These are phyloP conservation scores for Clavispora asparagi DNA, from an alignment of 805 yeast genomes.

Conservation along the genomic window DNA sequence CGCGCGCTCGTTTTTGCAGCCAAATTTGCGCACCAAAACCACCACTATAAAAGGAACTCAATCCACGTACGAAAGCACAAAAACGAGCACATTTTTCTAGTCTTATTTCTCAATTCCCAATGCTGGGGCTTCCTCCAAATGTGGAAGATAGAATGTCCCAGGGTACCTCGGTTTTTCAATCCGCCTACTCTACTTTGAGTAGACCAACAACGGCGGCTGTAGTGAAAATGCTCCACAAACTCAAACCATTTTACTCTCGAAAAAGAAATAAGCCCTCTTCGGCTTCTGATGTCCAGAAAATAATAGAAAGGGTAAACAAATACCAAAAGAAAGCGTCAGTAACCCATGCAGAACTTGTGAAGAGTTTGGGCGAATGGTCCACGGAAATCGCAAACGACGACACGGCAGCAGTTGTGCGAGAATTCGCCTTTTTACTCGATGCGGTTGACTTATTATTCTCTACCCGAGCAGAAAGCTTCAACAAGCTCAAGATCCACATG, in stretches of 20 bases:
- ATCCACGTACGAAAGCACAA: not conserved
- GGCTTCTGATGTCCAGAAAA: conserved; percentile 12
- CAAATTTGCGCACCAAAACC: not conserved
- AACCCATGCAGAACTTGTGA: conserved; percentile 10
- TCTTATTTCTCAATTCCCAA: not conserved
- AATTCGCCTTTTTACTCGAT: conserved; percentile 10
- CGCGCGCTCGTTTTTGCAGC: not conserved
- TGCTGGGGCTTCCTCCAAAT: not conserved
- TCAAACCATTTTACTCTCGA: conserved; percentile 4
- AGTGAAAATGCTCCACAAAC: conserved; percentile 13
- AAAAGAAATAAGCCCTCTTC: conserved; percentile 2
- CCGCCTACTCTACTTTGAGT: conserved; percentile 9
- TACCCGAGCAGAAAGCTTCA: conserved; percentile 38
- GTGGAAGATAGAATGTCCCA: not conserved
- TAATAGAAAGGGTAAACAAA: conserved; percentile 26
- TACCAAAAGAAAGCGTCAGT: conserved; percentile 27
- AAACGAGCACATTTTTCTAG: no score
- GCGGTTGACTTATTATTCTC: conserved; percentile 16
- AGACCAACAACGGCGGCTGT: conserved; percentile 17
- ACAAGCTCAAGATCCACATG: conserved; percentile 39
- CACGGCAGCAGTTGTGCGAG: conserved; percentile 7
- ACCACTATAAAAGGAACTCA: not conserved
- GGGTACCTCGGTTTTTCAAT: conserved; percentile 1
- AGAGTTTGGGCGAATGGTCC: conserved; percentile 10
- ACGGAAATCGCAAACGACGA: conserved; percentile 12